Evolutionary conservation across 2,329 filamentous ascomycete species (phyloP).

Genomic region (Aciculosporium take): DNA sequence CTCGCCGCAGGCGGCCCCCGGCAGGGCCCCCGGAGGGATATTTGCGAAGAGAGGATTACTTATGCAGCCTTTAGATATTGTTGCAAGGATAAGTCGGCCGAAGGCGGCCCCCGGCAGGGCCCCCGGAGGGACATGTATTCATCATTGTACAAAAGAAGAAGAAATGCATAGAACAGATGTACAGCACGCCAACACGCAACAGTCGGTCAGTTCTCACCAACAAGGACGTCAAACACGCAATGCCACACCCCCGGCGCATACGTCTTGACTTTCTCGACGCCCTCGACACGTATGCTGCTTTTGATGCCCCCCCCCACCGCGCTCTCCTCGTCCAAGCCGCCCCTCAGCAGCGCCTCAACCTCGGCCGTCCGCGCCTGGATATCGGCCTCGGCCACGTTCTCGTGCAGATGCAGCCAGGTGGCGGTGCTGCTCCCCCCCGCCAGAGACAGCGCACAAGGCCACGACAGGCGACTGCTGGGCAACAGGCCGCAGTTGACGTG

Average conservation of each 20-base stretch:
- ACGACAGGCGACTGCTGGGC: conserved; percentile 40
- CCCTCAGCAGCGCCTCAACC: conserved; percentile 32
- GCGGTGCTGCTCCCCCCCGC: conserved; percentile 24
- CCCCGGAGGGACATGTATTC: too few relatives aligned
- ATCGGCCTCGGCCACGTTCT: conserved; percentile 45
- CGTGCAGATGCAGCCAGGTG: conserved; percentile 51
- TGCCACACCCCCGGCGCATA: conserved; percentile 57
- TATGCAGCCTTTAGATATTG: too few relatives aligned
- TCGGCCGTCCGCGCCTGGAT: conserved; percentile 31
- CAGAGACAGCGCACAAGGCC: conserved; percentile 23
- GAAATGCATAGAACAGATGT: neutral
- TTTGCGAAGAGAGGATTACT: too few relatives aligned
- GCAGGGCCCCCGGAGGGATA: too few relatives aligned
- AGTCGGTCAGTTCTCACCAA: conserved; percentile 21
- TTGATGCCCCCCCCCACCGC: conserved; percentile 8
- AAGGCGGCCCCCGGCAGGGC: too few relatives aligned
- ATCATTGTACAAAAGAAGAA: too few relatives aligned
- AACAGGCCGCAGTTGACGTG: conserved; percentile 53
- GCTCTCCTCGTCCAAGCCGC: conserved; percentile 16
- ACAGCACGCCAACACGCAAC: neutral
- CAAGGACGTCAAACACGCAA: conserved; percentile 52
- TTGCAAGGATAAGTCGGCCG: too few relatives aligned
- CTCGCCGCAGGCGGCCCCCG: too few relatives aligned
- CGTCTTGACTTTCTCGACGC: conserved; percentile 54
- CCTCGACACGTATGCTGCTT: conserved; percentile 28